These are phyloP conservation scores for Bryum argenteum DNA, from an alignment of 225 moss, liverwort and hornwort genomes.

Conservation along the genomic window DNA sequence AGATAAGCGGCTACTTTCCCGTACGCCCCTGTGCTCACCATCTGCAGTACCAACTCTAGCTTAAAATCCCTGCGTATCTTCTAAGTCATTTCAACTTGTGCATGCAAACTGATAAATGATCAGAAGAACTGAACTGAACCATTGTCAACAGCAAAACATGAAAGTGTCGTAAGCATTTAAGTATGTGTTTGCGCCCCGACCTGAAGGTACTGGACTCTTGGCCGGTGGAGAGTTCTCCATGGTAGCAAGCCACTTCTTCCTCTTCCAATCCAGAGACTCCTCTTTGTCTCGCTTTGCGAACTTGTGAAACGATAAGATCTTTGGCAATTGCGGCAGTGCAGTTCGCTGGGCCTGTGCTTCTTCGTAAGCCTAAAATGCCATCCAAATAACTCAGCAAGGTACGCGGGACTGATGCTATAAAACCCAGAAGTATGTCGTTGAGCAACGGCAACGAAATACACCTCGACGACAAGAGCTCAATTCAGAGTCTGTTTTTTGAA, in stretches of 20 bases:
- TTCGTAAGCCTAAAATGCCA: conserved; percentile 52
- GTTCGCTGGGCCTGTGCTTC: conserved; percentile 54
- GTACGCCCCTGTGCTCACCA: conserved; percentile 25
- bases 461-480: not conserved
- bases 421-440: not conserved
- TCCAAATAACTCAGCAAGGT: conserved; percentile 22
- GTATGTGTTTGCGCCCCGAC: conserved; percentile 15
- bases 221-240: conserved; percentile 35
- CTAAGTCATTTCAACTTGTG: not conserved
- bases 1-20: conserved; percentile 25
- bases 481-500: not conserved
- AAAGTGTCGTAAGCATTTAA: conserved; percentile 7
- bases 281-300: conserved; percentile 70
- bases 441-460: conserved; percentile 4
- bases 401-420: not conserved
- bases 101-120: not conserved
- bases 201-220: conserved; percentile 34
- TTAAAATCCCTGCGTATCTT: not conserved
- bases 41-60: conserved; percentile 28
- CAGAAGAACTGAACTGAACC: conserved; percentile 3
- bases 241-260: conserved; percentile 40
- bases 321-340: conserved; percentile 56
- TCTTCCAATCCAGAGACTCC: conserved; percentile 52
- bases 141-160: not conserved
- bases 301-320: conserved; percentile 66